A percentile compares a stretch with the other conserved stretches of the same genome.
These are phyloP conservation scores for Pythium pyrilobum DNA, from an alignment of 352 stramenopile species.

Conservation along the genomic window DNA sequence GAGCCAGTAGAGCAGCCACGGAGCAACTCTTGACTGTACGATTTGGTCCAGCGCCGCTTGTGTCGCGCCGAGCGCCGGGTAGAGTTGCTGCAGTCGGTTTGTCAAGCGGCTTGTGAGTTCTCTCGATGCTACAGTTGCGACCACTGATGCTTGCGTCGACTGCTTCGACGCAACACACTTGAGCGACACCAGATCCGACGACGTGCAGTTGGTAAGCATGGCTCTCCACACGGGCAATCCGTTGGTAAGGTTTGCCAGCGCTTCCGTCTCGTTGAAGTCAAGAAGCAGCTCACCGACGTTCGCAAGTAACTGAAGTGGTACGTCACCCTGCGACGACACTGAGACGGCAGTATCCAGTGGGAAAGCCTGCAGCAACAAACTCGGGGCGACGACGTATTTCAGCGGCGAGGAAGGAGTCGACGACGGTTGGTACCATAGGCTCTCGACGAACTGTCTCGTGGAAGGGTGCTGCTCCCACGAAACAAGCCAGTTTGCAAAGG, in stretches of 20 bases:
- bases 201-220: constrained; percentile 32
- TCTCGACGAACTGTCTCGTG: constrained; percentile 43
- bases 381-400: neutral
- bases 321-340: neutral
- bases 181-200: neutral
- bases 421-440: constrained; percentile 32
- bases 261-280: constrained; percentile 20
- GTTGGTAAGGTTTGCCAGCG: constrained; percentile 24
- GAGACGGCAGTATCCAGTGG: constrained; percentile 1
- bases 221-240: constrained; percentile 39
- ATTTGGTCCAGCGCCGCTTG: constrained; percentile 11
- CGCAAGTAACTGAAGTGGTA: neutral
- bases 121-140: neutral
- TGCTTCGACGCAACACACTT: neutral
- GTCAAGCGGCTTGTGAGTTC: neutral
- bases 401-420: constrained; percentile 3
- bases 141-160: neutral
- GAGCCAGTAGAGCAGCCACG: constrained; percentile 39
- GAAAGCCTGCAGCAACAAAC: neutral
- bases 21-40: constrained; percentile 18
- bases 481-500: constrained; percentile 40
- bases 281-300: constrained; percentile 9
- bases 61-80: neutral
- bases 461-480: constrained; percentile 49
- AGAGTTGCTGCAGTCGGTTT: neutral